Conservation (phyloP, 176 grass and related monocot genomes). For the Ananas comosus region DNA sequence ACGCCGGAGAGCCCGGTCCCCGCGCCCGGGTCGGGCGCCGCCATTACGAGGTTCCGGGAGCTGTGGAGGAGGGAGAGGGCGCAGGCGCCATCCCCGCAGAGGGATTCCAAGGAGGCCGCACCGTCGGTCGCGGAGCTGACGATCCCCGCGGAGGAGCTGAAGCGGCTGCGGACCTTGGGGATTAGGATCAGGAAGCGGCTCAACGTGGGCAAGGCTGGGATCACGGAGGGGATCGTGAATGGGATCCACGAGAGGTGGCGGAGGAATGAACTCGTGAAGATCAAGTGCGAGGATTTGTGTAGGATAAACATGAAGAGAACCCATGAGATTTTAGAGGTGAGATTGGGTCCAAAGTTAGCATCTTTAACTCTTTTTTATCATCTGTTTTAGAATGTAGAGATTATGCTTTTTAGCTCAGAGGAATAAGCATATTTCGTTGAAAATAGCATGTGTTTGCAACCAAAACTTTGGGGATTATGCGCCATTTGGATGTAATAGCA, state of each 20-base stretch:
- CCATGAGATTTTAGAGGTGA: constrained; percentile 80
- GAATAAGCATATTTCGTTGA: not conserved
- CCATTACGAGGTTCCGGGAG: constrained; percentile 13
- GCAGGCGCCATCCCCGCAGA: not conserved
- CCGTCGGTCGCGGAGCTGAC: constrained; percentile 58
- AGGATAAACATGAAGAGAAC: constrained; percentile 91
- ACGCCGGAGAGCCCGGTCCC: constrained; percentile 30
- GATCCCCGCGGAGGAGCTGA: constrained; percentile 45
- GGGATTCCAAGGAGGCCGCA: constrained; percentile 6
- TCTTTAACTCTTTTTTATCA: not conserved
- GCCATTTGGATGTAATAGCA: not conserved
- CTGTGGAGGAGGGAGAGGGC: constrained; percentile 28
- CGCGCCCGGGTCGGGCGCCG: constrained; percentile 13
- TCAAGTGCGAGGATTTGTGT: constrained; percentile 73
- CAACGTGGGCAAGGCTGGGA: constrained; percentile 63
- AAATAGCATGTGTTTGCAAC: not conserved
- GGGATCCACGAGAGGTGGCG: constrained; percentile 89
- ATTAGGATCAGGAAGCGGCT: constrained; percentile 46
- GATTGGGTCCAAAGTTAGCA: not conserved
- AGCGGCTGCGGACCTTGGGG: constrained; percentile 45
- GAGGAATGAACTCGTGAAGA: constrained; percentile 61
- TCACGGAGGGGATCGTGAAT: constrained; percentile 81
- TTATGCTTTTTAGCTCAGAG: not conserved
- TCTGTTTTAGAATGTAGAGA: not conserved
- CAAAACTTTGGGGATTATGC: not conserved